Evolutionary conservation across 345 rosid species (phyloP), one percentile per base, ranked within the genome.

Genomic region (Laguncularia racemosa): DNA sequence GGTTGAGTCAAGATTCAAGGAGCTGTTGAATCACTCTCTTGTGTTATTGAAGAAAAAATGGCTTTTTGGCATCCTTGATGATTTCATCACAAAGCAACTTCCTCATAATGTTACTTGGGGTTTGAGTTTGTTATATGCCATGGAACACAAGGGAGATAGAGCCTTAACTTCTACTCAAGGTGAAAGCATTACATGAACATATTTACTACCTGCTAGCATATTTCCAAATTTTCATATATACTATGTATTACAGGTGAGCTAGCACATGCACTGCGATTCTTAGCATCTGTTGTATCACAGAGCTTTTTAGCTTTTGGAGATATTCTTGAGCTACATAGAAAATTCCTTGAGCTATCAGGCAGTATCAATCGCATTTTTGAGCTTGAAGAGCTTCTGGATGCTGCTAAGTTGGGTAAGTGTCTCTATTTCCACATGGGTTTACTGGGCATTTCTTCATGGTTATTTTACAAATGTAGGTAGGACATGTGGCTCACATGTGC

Each of bases 61-160:
- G 99, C 54, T 82, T 50, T 89, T 77, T 69, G 99, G 96, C 46
- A 79, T 93, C 59, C 63, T 93, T 16, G 97, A 93, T 74, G 92
- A 87, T 78, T 93, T 89, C 68, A 88, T 93, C 55, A 93, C 99
- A n/a, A 93, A 89, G 81, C 99, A 93, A 72, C 92, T 93, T 46
- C 99, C 99, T 21, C 85, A 87, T 73, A 93, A 93, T 64, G 99
- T 93, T 62, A 93, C 99, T 16, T 93, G 96, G 97, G 90, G 96
- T 28, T 78, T 93, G 84, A 93, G 97, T 71, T 82, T 93, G 77
- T 62, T 93, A 71, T 93, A 89, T 78, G 97, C 95, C 48, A 56
- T 89, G 69, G 99, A 93, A 65, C 97, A 89, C 82, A 81, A 67
- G 69, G 97, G 99, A 71, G 96, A 93, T 68, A 76, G 90, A 74